Percentiles rank a stretch among this genome's conserved stretches.
phyloP scores from a whole-genome alignment of 108 stramenopile species.

The Epipyxis sp. region DNA sequence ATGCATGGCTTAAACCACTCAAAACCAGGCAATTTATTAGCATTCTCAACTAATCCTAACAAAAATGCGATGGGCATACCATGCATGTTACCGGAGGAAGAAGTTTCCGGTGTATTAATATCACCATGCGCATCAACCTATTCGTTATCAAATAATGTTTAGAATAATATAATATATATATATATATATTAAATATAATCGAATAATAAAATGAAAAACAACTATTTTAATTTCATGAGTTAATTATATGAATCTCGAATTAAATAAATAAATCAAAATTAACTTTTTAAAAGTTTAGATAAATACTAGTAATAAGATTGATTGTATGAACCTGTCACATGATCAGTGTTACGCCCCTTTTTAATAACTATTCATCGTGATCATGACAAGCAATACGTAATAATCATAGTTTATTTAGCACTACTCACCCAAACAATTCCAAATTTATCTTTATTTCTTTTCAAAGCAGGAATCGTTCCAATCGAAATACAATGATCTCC shows the following conservation, averaged over 20 bases:
- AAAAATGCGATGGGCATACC: conserved; percentile 96
- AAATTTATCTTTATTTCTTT: conserved; percentile 74
- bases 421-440: conserved; percentile 80
- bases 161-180: neutral
- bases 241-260: too few relatives aligned
- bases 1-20: conserved; percentile 69
- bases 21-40: conserved; percentile 71
- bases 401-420: neutral
- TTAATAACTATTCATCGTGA: neutral
- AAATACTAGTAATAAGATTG: too few relatives aligned
- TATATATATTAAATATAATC: too few relatives aligned
- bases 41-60: conserved; percentile 73
- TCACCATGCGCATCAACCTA: conserved; percentile 96
- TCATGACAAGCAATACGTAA: neutral
- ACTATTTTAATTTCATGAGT: too few relatives aligned
- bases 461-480: conserved; percentile 82
- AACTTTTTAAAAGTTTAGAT: too few relatives aligned
- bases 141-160: neutral
- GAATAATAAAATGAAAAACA: neutral
- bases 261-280: too few relatives aligned
- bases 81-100: conserved; percentile 95
- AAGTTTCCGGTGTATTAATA: conserved; percentile 83
- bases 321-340: too few relatives aligned
- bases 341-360: too few relatives aligned
- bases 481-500: conserved; percentile 97